Base-by-base conservation (phyloP, 2,329 filamentous ascomycete genomes). In the Diplocarpon mali region DNA sequence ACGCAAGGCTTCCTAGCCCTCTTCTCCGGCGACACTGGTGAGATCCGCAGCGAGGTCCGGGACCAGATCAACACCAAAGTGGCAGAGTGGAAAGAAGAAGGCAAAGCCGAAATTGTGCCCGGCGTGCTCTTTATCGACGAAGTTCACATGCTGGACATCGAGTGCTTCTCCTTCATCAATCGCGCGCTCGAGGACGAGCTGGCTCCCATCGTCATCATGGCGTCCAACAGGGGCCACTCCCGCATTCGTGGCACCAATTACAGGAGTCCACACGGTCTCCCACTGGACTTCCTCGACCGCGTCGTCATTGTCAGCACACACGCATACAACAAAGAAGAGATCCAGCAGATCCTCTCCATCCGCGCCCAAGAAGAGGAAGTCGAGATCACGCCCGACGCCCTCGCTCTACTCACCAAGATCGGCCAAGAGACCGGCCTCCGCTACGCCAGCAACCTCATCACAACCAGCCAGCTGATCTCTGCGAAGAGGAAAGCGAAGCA, bases 51-150 rank as follows among this genome's bases (percentile, higher is more conserved):
- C 64, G 92, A 98, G 66, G 90, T 98, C 50, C 82, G 92, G 45
- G 90, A 96, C 64, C 92, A 98, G 70, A 98, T 98, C 73, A 94
- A 98, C 69, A 95, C 86, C 56, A 98, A 98, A 68, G 89, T 98
- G 2, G 89, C 83, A 38, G 92, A 98, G 67, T 98, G 92, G 92
- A 95, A 94, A 67, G 92, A 98, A 66, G 92, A 98, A 67, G 92
- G 92, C 68, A 98, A 98, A 67, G 92, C 92, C 2, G 89, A 94
- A 67, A 96, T 98, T 44, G 88, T 98, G 0, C 92, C 92, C 0
- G 92, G 92, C 37, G 92, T 98, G 7, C 71, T 98, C 7, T 98
- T 98, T 71, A 94, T 98, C 60, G 92, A 98, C 60, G 92, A 98
- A 69, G 90, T 98, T 5, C 92, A 98, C 72, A 96, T 98, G 90